These are phyloP conservation scores for Heterobasidion occidentale DNA, from an alignment of 1,284 basidiomycete genomes.

Conservation along the genomic window DNA sequence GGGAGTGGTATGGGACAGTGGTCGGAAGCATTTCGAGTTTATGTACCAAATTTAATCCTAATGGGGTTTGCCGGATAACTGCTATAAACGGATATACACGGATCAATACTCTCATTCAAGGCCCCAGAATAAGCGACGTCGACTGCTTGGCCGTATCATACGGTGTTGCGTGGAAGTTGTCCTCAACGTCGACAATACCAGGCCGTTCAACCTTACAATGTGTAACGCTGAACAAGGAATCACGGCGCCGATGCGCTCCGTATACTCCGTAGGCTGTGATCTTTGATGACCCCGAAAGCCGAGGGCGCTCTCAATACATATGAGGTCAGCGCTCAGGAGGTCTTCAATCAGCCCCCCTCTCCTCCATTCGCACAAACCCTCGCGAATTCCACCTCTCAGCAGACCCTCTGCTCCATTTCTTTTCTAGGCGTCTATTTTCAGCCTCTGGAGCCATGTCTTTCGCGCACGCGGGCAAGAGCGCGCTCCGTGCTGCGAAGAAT, in stretches of 20 bases:
- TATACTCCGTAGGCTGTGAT: neutral
- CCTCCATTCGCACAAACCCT: neutral
- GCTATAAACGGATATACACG: too few relatives aligned
- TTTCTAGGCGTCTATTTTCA: neutral
- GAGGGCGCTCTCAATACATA: neutral
- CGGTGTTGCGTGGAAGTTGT: too few relatives aligned
- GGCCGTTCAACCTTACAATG: too few relatives aligned
- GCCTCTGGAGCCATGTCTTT: neutral
- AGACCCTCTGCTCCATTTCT: neutral
- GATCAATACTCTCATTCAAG: too few relatives aligned
- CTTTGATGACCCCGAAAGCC: neutral
- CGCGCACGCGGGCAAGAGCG: constrained; percentile 38
- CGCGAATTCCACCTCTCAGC: neutral
- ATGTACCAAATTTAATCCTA: too few relatives aligned
- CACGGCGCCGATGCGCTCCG: neutral
- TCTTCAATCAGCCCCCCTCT: neutral
- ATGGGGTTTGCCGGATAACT: too few relatives aligned
- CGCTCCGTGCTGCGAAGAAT: constrained; percentile 81
- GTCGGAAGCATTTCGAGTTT: too few relatives aligned
- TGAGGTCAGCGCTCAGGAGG: neutral
- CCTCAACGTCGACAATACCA: too few relatives aligned
- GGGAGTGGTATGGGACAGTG: too few relatives aligned
- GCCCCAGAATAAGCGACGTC: too few relatives aligned
- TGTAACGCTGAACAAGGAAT: too few relatives aligned
- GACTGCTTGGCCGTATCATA: too few relatives aligned